Evolutionary conservation across 164 flowering plant species (phyloP), one percentile per base, ranked within the genome.

Genomic region (Piper betle): DNA sequence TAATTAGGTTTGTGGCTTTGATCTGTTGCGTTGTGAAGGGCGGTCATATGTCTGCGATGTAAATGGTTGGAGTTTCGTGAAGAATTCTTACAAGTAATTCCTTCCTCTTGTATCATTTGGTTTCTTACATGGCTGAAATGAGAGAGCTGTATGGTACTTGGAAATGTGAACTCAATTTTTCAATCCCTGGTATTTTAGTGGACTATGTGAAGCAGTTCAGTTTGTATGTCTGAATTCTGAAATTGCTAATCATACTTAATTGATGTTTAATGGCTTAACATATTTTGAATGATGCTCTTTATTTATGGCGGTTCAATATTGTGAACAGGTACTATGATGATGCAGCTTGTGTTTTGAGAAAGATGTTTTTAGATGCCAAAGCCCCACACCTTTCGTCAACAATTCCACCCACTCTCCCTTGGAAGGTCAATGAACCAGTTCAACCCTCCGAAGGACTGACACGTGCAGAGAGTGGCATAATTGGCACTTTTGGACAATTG

Each of bases 1-100:
- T 17, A 65, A 53, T 58, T 81, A 94, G 99, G 99, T 94, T 74
- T 94, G 99, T 78, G 99, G 97, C 37, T 94, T 94, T 80, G 99
- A 94, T 78, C 93, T 94, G 54, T 71, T 94, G 79, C 95, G 99
- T 16, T 83, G 89, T 59, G 97, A 89, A 66, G 99, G 99, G 41
- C 78, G 96, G 16, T 94, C 99, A 56, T 94, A 88, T 79, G 99
- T 94, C 37, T 94, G 97, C 78, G 99, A 94, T 82, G 99, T 94
- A 63, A 94, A 94, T 75, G 99, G 99, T 57, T 94, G 99, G 99
- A 94, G 99, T 68, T 94, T 94, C 73, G 99, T 94, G 59, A 94
- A 94, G 78, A 94, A 91, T 64, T 94, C 99, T 6, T 68, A 94
- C 85, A 94, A 94, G 99, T 94, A 86, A 77, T 57, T 37, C 54